Base-by-base conservation (phyloP, 129 eudicot species). In the Flaveria sonorensis region DNA sequence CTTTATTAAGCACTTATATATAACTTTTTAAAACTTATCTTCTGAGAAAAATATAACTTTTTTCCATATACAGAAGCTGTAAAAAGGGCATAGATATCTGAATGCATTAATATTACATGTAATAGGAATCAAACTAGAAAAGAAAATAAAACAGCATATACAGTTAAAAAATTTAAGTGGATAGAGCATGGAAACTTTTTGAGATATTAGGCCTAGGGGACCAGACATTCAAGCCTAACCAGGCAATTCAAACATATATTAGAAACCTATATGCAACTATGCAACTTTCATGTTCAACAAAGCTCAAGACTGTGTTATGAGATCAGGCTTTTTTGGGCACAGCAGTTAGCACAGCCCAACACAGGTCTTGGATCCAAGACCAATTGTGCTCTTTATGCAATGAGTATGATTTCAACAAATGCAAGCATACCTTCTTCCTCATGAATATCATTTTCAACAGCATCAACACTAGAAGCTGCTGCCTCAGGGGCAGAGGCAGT, bases 401-500 rank as follows among this genome's bases (percentile, higher is more conserved):
- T 63, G 70, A 63, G 53, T 10, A 79, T 57, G 68, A 78, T 42
- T 19, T 68, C 46, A 19, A 65, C 2, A 12, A 53, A 72, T 24
- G 62, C 39, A 63, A 43, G 51, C 68, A 64, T 81, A 87, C 97
- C 97, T 95, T 95, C 97, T 20, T 84, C 92, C 83, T 87, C 97
- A 59, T 86, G 92, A 65, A 83, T 57, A 56, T 78, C 90, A 53
- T 77, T 85, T 69, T 91, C 94, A 75, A 77, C 77, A 63, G 77
- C 74, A 45, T 82, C 92, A 16, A 78, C 76, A 70, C 75, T 81
- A 3, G 90, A 79, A 65, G 78, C 77, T 46, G 82, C 76, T 45
- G 79, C 73, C 36, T 87, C 93, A 28, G 74, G 21, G 15, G 61
- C 83, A 16, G 88, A 28, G 3, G 30, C 81, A 71, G 81, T n/a